Evolutionary conservation across 306 rosid species (phyloP).

Genomic region (Dalbergia cultrata): DNA sequence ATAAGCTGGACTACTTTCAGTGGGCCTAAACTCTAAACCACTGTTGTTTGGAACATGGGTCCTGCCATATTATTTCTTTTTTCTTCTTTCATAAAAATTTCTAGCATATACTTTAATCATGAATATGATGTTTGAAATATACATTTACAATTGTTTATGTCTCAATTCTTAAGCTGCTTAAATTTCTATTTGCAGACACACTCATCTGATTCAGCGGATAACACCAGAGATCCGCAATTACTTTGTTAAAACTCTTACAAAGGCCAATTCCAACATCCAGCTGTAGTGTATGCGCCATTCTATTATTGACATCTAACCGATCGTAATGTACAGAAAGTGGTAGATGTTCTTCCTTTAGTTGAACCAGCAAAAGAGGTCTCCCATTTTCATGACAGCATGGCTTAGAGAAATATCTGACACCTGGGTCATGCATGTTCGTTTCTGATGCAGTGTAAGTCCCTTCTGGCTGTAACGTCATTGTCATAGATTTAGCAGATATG

Average conservation of each 20-base stretch:
- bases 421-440: slow-evolving; percentile 47
- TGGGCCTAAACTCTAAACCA: not conserved
- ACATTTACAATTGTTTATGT: not conserved
- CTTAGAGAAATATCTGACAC: slow-evolving; percentile 44
- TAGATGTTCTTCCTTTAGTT: slow-evolving; percentile 54
- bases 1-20: slow-evolving; percentile 24
- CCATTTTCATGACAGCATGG: slow-evolving; percentile 52
- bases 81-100: not conserved
- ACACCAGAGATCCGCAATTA: slow-evolving; percentile 78
- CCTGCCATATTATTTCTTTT: not conserved
- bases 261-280: slow-evolving; percentile 64
- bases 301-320: slow-evolving; percentile 68
- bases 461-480: slow-evolving; percentile 44
- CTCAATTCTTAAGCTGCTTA: slow-evolving; percentile 25
- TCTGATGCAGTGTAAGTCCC: slow-evolving; percentile 45
- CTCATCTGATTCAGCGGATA: slow-evolving; percentile 73
- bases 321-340: slow-evolving; percentile 72
- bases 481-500: slow-evolving; percentile 51
- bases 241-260: slow-evolving; percentile 79
- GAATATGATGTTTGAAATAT: slow-evolving; percentile 11
- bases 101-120: slow-evolving; percentile 26
- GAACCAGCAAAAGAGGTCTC: slow-evolving; percentile 54
- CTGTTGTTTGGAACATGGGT: slow-evolving; percentile 17
- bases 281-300: slow-evolving; percentile 52
- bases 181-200: slow-evolving; percentile 67